Evolutionary conservation across 148 eudicot species (phyloP).

Genomic region (Chenopodium formosanum): DNA sequence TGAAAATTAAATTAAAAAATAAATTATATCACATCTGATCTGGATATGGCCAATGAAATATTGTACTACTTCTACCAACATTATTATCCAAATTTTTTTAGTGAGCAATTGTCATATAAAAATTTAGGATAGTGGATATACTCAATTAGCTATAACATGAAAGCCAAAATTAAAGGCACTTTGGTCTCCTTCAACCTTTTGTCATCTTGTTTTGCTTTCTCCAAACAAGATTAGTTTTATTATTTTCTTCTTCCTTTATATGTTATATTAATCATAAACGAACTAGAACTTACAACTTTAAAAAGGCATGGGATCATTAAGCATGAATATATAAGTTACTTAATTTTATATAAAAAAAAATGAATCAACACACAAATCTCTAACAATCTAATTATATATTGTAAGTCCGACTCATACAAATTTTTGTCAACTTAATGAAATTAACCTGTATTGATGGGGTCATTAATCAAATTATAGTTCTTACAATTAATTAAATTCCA

Average conservation of each 20-base stretch:
- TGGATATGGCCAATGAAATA: not conserved
- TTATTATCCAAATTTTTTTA: not conserved
- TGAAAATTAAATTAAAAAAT: too few relatives aligned
- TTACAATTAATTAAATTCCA: not conserved
- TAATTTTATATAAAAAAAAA: too few relatives aligned
- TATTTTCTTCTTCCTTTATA: too few relatives aligned
- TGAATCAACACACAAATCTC: too few relatives aligned
- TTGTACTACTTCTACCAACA: not conserved
- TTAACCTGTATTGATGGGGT: not conserved
- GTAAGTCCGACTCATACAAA: not conserved
- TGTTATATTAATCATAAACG: too few relatives aligned
- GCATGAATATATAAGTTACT: too few relatives aligned
- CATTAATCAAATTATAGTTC: not conserved
- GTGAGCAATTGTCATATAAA: not conserved
- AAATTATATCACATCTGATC: too few relatives aligned
- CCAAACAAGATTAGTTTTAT: not conserved
- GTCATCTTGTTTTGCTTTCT: constrained; percentile 38
- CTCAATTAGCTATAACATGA: constrained; percentile 21
- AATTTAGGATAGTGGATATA: constrained; percentile 18
- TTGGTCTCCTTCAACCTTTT: constrained; percentile 30
- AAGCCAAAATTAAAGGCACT: constrained; percentile 26
- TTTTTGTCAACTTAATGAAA: too few relatives aligned
- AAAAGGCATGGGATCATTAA: too few relatives aligned
- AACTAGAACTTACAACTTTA: too few relatives aligned
- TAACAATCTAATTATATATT: not conserved